Evolutionary conservation across 257 asterid species (phyloP), one percentile per base, ranked within the genome.

Genomic region (Solanum rostratum): DNA sequence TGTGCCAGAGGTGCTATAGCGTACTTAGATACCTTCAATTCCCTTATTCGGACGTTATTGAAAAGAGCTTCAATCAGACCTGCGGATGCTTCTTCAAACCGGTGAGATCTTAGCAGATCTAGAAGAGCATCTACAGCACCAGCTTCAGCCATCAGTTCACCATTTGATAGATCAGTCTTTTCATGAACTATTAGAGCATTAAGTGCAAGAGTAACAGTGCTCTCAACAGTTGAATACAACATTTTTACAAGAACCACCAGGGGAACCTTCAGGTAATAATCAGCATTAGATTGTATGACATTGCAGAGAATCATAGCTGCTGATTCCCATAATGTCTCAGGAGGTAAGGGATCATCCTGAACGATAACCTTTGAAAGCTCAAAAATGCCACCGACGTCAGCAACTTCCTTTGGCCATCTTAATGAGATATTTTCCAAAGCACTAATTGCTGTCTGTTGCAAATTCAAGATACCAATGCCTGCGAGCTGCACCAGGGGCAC

Each of bases 1-100:
- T 95, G 98, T 71, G 98, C 92, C 22, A 95, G 92, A 68, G 98
- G 97, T 52, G 98, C 95, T 46, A 95, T 92, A 66, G 98, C 97
- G 60, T 93, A 90, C 69, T 93, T 93, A 37, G 95, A 88, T 83
- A 91, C 94, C 90, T 93, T 95, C 93, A 91, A 90, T 89, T 92
- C 98, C 54, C 96, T 91, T 84, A 95, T 86, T 66, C 88, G 89
- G 54, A 80, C 86, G 60, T 91, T 92, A 74, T 92, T 92, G 84
- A 95, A 91, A 79, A 95, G 87, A 68, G 93, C 95, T 87, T 93
- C 98, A 57, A 95, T 91, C 69, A 93, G 92, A 83, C 91, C 92
- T 82, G 90, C 94, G 0, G 98, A 88, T 9, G 90, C 88, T 85
- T 95, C 98, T 88, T 95, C 98, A 83, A 91, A 95, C 70, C 87